These are phyloP conservation scores for Leersia perrieri DNA, from an alignment of 176 grass and related monocot species.

Conservation along the genomic window DNA sequence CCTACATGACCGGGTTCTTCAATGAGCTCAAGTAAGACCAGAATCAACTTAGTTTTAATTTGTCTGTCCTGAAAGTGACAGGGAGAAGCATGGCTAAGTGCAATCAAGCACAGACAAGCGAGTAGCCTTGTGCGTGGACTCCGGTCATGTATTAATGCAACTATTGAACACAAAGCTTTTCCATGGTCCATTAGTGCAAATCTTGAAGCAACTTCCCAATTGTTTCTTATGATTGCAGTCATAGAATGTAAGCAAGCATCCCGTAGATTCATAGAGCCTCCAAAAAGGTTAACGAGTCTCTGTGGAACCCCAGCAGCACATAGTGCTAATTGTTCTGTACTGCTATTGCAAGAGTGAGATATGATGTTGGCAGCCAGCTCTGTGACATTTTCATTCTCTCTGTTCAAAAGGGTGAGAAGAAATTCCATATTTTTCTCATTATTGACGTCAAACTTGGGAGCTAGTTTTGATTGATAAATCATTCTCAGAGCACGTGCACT, in stretches of 20 bases:
- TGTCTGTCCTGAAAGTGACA: constrained; percentile 69
- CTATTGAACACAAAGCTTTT: constrained; percentile 69
- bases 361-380: constrained; percentile 91
- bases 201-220: constrained; percentile 66
- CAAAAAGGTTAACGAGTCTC: constrained; percentile 76
- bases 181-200: constrained; percentile 76
- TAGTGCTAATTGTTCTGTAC: constrained; percentile 71
- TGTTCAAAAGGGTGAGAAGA: constrained; percentile 86
- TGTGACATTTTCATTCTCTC: constrained; percentile 87
- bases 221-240: constrained; percentile 76
- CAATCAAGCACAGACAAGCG: constrained; percentile 87
- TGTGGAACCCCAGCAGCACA: constrained; percentile 72
- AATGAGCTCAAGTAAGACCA: constrained; percentile 83
- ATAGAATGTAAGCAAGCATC: constrained; percentile 86
- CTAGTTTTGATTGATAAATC: constrained; percentile 90
- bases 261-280: constrained; percentile 76
- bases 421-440: constrained; percentile 84
- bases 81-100: constrained; percentile 64
- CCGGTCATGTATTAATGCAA: constrained; percentile 74
- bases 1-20: constrained; percentile 81
- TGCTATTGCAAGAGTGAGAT: constrained; percentile 75
- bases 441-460: constrained; percentile 81
- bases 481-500: constrained; percentile 95
- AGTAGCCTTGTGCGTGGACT: constrained; percentile 84
- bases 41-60: constrained; percentile 86